Evolutionary conservation across 2,329 filamentous ascomycete genomes (phyloP).

Genomic region (Fusarium globosum): DNA sequence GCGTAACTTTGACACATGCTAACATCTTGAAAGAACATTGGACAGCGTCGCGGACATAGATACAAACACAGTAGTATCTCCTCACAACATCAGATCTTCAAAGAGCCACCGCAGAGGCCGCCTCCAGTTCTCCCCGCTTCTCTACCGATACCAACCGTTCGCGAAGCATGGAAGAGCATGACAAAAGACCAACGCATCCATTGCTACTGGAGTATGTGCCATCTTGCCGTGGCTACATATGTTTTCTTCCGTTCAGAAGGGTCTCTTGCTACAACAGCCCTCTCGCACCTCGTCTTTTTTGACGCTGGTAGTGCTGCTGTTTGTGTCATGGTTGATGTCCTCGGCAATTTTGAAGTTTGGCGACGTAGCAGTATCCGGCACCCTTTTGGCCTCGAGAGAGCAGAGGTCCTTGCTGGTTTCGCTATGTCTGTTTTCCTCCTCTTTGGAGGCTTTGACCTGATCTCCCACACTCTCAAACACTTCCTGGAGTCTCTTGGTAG

Average conservation of each 20-base stretch:
- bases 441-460: constrained; percentile 97
- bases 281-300: constrained; percentile 94
- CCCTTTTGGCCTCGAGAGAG: constrained; percentile 91
- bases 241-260: constrained; percentile 88
- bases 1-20: not conserved
- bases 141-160: constrained; percentile 88
- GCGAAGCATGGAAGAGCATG: constrained; percentile 91
- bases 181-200: constrained; percentile 85
- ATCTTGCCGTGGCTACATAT: constrained; percentile 83
- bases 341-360: constrained; percentile 98
- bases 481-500: constrained; percentile 73
- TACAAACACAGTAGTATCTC: constrained; percentile 98
- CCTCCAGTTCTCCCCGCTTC: constrained; percentile 91
- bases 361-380: constrained; percentile 90
- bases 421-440: constrained; percentile 95
- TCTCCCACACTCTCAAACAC: constrained; percentile 94
- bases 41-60: constrained; percentile 92
- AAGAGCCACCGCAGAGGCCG: constrained; percentile 86
- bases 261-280: constrained; percentile 88
- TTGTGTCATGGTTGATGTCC: constrained; percentile 91
- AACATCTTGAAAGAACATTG: constrained; percentile 74
- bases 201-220: constrained; percentile 89
- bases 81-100: constrained; percentile 90
- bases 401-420: constrained; percentile 94
- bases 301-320: constrained; percentile 92